Evolutionary conservation across 2,329 filamentous ascomycete genomes (phyloP), one percentile per base, ranked within the genome.

Genomic region (Paraconiothyrium brasiliense): DNA sequence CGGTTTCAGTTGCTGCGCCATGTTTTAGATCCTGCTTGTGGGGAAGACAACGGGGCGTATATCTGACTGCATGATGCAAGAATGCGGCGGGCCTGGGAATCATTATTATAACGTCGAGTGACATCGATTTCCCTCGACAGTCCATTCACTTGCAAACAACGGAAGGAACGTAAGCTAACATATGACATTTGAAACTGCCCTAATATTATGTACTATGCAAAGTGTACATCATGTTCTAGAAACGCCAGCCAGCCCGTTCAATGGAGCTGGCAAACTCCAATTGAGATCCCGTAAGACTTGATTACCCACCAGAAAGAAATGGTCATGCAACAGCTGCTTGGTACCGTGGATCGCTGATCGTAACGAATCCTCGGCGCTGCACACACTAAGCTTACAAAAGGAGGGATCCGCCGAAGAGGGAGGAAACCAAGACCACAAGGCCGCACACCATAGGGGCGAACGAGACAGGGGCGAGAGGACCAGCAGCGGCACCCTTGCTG

Each of bases 341-440:
- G 14, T 46, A 27, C 50, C 54, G 22, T 61, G 51, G 62, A 34
- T 61, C 47, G 56, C 57, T 52, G 37, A 61, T 27, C n/a, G 32
- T 41, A 14, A 39, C 27, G 41, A 11, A 30, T 4, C 47, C 52
- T 43, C 34, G n/a, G 47, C 54, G n/a, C 14, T 6, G 32, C 48
- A 35, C 41, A 34, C 50, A 49, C 50, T 54, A 20, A 39, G 24
- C 54, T 71, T 70, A 74, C 77, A 82, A 71, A 61, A 82, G 68
- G 54, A 84, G 73, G 58, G 78, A 67, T 59, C 85, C 85, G 41
- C 86, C 86, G 61, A 88, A 80, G 14, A 89, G 60, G 16, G 84
- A 82, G 48, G 84, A 87, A 58, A 84, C 63, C 43, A 84, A 68
- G 10, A 88, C 83, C 27, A 86, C 80, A 46, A 83, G 74, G 55